Evolutionary conservation across 2,329 filamentous ascomycete genomes (phyloP).

Genomic region (Aspergillus thermomutatus): DNA sequence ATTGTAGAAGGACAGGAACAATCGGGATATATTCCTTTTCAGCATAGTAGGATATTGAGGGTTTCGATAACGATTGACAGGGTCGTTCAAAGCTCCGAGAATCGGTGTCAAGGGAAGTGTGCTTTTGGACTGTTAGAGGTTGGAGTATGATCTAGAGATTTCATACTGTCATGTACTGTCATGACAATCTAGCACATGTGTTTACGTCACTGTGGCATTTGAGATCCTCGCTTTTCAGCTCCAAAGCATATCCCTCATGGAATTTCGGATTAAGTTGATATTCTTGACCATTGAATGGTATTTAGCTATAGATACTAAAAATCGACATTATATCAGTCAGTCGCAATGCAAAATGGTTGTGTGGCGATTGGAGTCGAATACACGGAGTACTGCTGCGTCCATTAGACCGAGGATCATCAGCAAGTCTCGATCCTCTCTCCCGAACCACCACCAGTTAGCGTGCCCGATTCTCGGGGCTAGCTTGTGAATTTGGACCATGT

Average conservation of each 20-base stretch:
- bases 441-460: conserved; percentile 29
- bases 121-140: neutral
- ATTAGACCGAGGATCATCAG: conserved; percentile 39
- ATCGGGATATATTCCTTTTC: neutral
- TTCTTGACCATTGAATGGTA: neutral
- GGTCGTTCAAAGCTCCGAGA: neutral
- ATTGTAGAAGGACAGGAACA: neutral
- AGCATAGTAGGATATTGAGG: neutral
- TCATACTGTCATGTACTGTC: conserved; percentile 16
- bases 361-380: neutral
- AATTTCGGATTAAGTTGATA: neutral
- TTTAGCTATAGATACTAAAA: neutral
- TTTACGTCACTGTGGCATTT: conserved; percentile 9
- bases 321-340: neutral
- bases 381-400: conserved; percentile 12
- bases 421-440: conserved; percentile 36
- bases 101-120: neutral
- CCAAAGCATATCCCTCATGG: neutral
- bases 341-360: neutral
- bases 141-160: neutral
- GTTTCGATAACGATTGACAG: neutral
- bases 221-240: neutral
- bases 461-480: conserved; percentile 25
- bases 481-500: conserved; percentile 24
- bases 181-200: conserved; percentile 8